Evolutionary conservation across 2,329 filamentous ascomycete genomes (phyloP).

Genomic region (Alternaria sp.): DNA sequence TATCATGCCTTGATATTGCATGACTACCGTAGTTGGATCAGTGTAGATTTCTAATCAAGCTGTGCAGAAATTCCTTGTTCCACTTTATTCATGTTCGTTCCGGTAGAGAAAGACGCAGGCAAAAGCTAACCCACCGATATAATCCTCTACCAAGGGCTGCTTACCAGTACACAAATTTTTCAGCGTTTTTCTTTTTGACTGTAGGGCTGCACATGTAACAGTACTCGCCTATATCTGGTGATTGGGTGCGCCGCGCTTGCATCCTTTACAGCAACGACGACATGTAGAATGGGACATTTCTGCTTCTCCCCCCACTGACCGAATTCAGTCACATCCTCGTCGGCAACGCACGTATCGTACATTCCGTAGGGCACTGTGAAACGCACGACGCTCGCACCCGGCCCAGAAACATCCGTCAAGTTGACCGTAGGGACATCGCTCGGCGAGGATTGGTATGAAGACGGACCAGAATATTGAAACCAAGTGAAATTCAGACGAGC

Average conservation of each 20-base stretch:
- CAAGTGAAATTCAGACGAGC: not conserved
- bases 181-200: not conserved
- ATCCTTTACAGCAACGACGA: not conserved
- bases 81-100: not conserved
- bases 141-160: not conserved
- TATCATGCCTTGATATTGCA: not conserved
- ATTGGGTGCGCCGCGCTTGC: not conserved
- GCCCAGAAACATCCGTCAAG: not conserved
- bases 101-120: not conserved
- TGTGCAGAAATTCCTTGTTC: not conserved
- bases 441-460: not conserved
- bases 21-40: not conserved
- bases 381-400: not conserved
- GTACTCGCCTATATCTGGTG: not conserved
- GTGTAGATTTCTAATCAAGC: accelerated
- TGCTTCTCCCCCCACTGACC: not conserved
- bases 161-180: not conserved
- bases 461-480: not conserved
- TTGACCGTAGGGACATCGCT: not conserved
- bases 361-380: not conserved
- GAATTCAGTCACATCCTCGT: not conserved
- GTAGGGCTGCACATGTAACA: not conserved
- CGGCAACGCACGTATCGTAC: accelerated
- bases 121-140: not conserved
- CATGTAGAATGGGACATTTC: not conserved